Percentiles rank a stretch among this genome's conserved stretches.
Evolutionary conservation across 176 grass and related monocot species (phyloP).

Genomic region (Cenchrus fungigraminus): DNA sequence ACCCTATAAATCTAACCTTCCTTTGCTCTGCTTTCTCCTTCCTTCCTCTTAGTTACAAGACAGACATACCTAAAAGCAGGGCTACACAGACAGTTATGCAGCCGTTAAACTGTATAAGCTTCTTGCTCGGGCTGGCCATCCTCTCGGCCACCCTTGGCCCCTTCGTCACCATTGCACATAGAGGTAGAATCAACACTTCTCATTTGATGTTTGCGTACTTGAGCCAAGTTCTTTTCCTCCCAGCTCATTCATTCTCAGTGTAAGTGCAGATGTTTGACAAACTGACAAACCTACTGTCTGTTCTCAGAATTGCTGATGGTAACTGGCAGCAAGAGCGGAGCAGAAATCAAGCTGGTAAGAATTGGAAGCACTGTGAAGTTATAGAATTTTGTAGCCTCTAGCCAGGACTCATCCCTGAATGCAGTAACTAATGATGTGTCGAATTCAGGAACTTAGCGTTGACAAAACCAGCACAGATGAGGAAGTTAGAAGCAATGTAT

Average conservation of each 20-base stretch:
- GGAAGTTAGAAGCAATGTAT: conserved; percentile 19
- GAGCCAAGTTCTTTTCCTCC: neutral
- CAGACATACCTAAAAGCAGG: conserved; percentile 46
- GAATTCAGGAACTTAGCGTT: conserved; percentile 40
- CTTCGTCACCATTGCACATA: conserved; percentile 38
- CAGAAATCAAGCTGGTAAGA: conserved; percentile 41
- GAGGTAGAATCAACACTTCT: conserved; percentile 41
- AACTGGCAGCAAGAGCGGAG: conserved; percentile 9
- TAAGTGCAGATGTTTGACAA: conserved; percentile 8
- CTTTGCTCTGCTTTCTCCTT: conserved; percentile 38
- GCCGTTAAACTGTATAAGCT: conserved; percentile 36
- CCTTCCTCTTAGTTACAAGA: conserved; percentile 42
- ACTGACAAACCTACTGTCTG: neutral
- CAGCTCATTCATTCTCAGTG: neutral
- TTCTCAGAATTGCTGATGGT: conserved; percentile 41
- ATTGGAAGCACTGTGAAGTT: neutral
- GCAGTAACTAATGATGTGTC: conserved; percentile 6
- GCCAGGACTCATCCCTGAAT: conserved; percentile 3
- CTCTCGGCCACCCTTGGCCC: conserved; percentile 37
- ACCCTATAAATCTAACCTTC: conserved; percentile 51
- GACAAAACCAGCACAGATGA: conserved; percentile 36
- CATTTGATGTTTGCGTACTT: neutral
- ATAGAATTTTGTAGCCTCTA: conserved; percentile 14
- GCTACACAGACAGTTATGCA: conserved; percentile 51
- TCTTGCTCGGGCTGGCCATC: conserved; percentile 47